Conservation (phyloP, 208 protist species). For the Leishmania guyanensis region DNA sequence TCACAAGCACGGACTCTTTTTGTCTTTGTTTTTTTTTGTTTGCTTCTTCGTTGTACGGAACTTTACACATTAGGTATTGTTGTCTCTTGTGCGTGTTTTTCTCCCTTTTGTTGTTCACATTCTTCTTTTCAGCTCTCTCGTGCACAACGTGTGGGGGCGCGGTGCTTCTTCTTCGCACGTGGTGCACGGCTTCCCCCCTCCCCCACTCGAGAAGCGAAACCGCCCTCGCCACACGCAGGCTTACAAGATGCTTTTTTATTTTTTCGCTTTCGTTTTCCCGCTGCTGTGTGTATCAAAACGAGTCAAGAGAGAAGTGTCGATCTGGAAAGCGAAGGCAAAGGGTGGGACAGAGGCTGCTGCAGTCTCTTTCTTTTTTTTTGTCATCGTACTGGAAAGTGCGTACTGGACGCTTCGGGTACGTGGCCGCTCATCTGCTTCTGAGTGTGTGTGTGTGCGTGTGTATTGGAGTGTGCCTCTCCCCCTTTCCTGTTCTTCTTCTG, state of each 20-base stretch:
- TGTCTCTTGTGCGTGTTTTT: not conserved
- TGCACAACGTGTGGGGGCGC: too few relatives aligned
- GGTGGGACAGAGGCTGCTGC: not conserved
- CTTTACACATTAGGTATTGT: too few relatives aligned
- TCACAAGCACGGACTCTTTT: not conserved
- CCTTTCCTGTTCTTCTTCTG: not conserved
- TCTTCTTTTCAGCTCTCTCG: too few relatives aligned
- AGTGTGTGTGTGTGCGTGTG: not conserved
- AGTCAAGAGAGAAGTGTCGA: not conserved
- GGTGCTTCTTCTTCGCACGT: too few relatives aligned
- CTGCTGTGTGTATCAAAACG: not conserved
- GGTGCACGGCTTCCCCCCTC: not conserved
- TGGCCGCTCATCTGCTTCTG: slow-evolving; percentile 5
- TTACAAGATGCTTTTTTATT: not conserved
- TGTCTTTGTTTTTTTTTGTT: not conserved
- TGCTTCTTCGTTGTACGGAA: too few relatives aligned
- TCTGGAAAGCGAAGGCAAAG: not conserved
- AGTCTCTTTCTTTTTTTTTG: slow-evolving; percentile 13
- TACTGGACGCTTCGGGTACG: not conserved
- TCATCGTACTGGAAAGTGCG: not conserved
- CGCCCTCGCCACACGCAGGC: not conserved
- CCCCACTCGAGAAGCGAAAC: not conserved
- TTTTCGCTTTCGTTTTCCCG: not conserved
- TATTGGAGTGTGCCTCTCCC: not conserved
- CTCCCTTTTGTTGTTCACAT: not conserved